Base-by-base conservation (phyloP, 345 rosid species). In the Boechera retrofracta region DNA sequence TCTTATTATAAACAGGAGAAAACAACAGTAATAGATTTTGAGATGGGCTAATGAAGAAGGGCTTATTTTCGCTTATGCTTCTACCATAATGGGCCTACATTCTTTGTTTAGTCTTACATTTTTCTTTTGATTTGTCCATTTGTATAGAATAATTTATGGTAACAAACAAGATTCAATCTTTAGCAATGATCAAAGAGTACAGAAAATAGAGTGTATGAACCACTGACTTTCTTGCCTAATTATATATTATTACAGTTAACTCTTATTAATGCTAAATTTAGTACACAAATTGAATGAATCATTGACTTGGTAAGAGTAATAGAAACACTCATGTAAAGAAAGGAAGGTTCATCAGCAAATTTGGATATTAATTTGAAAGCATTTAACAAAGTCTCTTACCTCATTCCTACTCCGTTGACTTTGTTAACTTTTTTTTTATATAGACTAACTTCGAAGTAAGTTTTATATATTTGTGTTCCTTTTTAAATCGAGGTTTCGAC, bases 241-340 rank as follows among this genome's bases (percentile, higher is more conserved):
- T 3, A 21, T 44, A 2, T 13, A 10, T n/a, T 28, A 61, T 10
- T 28, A 49, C 10, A 29, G 18, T 6, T 72, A 48, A 63, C 70
- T 41, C 3, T 21, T 29, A 15, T 5, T 16, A 10, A 53, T 16
- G 70, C 5, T 52, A 51, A 62, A 38, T 18, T 51, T 36, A 61
- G 69, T 72, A 39, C 63, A 29, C 42, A 53, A 39, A 52, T 29
- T n/a, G 7, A 35, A 36, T 8, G 24, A 62, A 10, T 38, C 69
- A 62, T 73, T 39, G 41, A 29, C 70, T 63, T 73, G 63, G 54
- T 63, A 52, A 18, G 55, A 63, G 13, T 55, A 31, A 21, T 18
- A 32, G 15, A 74, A 56, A 65, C 51, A 65, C 58, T 74, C 58
- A 21, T 74, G 58, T 74, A 24, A 33, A 66, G 45, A 65, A 65